phyloP scores from a whole-genome alignment of 2,329 filamentous ascomycete genomes.

The Alternaria arbusti region DNA sequence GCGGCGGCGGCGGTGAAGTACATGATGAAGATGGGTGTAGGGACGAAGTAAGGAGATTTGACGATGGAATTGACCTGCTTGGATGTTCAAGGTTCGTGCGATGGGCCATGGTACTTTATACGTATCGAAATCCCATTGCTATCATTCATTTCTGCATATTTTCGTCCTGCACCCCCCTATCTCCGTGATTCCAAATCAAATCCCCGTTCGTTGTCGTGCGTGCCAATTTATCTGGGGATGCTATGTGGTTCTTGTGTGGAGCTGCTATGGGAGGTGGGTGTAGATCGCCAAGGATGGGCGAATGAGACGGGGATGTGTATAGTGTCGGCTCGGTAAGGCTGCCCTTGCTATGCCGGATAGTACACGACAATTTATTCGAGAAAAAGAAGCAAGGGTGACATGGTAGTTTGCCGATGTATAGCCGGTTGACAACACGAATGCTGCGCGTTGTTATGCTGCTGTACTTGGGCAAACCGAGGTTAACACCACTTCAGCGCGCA shows the following conservation, averaged over 20 bases:
- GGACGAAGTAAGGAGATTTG: neutral
- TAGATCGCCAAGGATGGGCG: neutral
- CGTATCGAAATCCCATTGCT: neutral
- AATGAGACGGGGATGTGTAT: slow-evolving; percentile 2
- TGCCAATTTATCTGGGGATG: slow-evolving; percentile 1
- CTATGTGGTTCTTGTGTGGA: neutral
- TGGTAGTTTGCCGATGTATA: neutral
- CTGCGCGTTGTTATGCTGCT: neutral
- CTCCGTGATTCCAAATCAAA: neutral
- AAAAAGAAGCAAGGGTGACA: neutral
- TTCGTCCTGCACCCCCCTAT: neutral
- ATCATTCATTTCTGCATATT: neutral
- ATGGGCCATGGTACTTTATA: neutral
- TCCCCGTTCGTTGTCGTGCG: neutral
- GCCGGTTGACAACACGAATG: neutral
- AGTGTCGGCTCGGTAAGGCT: slow-evolving; percentile 2
- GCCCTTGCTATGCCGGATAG: neutral
- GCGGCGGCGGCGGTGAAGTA: slow-evolving; percentile 18
- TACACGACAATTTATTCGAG: neutral
- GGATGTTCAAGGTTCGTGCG: neutral
- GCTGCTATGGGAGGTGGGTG: neutral
- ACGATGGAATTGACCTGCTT: neutral
- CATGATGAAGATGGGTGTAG: slow-evolving; percentile 7
- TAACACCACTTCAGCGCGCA: neutral
- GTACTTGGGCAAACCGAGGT: neutral